Percentiles rank a stretch among this genome's conserved stretches.
Evolutionary conservation across 345 rosid species (phyloP).

Genomic region (Salix exigua): DNA sequence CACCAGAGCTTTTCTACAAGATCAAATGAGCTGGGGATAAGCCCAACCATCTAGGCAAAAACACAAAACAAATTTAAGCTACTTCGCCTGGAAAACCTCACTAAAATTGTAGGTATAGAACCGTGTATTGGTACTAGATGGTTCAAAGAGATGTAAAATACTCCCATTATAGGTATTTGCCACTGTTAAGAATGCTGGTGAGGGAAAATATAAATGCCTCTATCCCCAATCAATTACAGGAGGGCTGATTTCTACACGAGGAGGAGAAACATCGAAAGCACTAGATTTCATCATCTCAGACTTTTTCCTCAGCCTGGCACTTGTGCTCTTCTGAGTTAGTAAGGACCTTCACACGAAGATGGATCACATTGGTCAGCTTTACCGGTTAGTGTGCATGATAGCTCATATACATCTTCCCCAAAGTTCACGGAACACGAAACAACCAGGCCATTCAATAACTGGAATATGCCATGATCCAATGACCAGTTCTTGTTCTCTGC

Average conservation of each 20-base stretch:
- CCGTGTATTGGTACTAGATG: constrained; percentile 53
- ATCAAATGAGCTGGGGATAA: constrained; percentile 51
- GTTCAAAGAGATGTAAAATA: constrained; percentile 52
- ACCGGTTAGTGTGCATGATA: constrained; percentile 26
- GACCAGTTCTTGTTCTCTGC: too few relatives aligned
- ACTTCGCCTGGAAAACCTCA: constrained; percentile 55
- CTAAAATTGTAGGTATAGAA: constrained; percentile 65
- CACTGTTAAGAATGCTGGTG: constrained; percentile 53
- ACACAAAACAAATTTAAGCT: constrained; percentile 58
- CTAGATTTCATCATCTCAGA: constrained; percentile 30
- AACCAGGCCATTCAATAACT: constrained; percentile 40
- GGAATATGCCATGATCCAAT: constrained; percentile 40
- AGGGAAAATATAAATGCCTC: constrained; percentile 45
- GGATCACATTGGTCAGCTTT: constrained; percentile 31
- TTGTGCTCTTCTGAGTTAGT: constrained; percentile 24
- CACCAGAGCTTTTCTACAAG: constrained; percentile 68
- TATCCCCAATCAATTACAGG: constrained; percentile 58
- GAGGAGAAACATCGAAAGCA: constrained; percentile 31
- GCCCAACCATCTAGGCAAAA: constrained; percentile 60
- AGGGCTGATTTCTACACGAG: constrained; percentile 47
- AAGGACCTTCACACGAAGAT: constrained; percentile 45
- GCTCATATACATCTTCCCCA: constrained; percentile 27
- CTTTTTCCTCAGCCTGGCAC: constrained; percentile 26
- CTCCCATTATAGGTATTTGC: constrained; percentile 57
- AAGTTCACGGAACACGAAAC: constrained; percentile 54